Percentiles rank a stretch among this genome's conserved stretches.
These are phyloP conservation scores for Glaciozyma antarctica DNA, from an alignment of 768 basidiomycete genomes.

Conservation along the genomic window DNA sequence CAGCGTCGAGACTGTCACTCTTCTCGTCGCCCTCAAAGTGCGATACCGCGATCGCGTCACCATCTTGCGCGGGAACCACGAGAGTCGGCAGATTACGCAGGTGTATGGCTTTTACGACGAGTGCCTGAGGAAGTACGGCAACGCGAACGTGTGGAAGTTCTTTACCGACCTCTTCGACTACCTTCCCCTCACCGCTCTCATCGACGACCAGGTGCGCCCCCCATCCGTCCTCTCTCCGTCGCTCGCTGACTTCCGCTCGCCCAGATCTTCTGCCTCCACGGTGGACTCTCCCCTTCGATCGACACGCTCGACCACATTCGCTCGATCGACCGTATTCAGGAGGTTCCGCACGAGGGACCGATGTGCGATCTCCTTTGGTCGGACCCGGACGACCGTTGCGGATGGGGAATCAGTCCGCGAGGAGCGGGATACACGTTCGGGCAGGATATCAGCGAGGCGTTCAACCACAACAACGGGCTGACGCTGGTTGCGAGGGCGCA, in stretches of 20 bases:
- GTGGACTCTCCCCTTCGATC: slow-evolving; percentile 94
- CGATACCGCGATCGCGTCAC: slow-evolving; percentile 97
- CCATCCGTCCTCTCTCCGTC: background rate
- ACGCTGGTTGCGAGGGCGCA: slow-evolving; percentile 61
- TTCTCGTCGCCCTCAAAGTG: slow-evolving; percentile 92
- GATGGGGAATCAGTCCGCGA: slow-evolving; percentile 98
- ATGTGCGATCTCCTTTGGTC: slow-evolving; percentile 99
- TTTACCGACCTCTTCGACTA: slow-evolving; percentile 99
- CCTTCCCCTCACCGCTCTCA: slow-evolving; percentile 90
- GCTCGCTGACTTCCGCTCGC: background rate
- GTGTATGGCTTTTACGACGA: slow-evolving; percentile 99
- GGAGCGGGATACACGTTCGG: slow-evolving; percentile 99
- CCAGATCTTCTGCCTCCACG: slow-evolving; percentile 97
- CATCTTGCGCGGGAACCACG: slow-evolving; percentile 95
- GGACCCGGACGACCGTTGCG: slow-evolving; percentile 96
- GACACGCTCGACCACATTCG: slow-evolving; percentile 99
- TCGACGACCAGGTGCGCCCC: slow-evolving; percentile 96
- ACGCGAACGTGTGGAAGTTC: slow-evolving; percentile 98
- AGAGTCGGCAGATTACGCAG: slow-evolving; percentile 98
- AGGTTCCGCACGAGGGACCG: slow-evolving; percentile 98
- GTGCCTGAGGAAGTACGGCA: slow-evolving; percentile 97
- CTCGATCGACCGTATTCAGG: slow-evolving; percentile 96
- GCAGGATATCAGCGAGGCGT: slow-evolving; percentile 96
- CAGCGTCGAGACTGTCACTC: slow-evolving; percentile 95
- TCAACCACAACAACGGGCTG: slow-evolving; percentile 97